phyloP scores from a whole-genome alignment of 2,329 filamentous ascomycete species.

The Dactylellina haptotyla region DNA sequence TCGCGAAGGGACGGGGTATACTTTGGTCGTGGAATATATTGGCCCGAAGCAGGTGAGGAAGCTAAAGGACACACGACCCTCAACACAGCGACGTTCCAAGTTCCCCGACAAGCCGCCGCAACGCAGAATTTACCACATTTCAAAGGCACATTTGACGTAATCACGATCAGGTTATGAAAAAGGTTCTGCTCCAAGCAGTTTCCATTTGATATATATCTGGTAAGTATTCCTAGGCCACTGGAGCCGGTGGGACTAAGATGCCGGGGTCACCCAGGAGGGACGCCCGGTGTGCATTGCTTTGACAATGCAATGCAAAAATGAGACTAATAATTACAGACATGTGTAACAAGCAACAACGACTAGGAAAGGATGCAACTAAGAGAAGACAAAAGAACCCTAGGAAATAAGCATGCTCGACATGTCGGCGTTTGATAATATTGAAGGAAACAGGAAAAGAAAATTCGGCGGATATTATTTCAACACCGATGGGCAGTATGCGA shows the following conservation, averaged over 20 bases:
- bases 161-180: not conserved
- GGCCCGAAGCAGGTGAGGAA: not conserved
- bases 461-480: not conserved
- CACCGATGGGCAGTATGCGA: not conserved
- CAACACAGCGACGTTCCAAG: not conserved
- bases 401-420: constrained; percentile 15
- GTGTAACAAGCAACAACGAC: not conserved
- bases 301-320: constrained; percentile 3
- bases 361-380: not conserved
- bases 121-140: constrained; percentile 46
- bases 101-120: constrained; percentile 13
- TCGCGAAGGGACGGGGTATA: constrained; percentile 10
- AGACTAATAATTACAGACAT: constrained; percentile 4
- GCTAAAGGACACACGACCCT: constrained; percentile 38
- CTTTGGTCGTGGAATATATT: too few relatives aligned
- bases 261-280: not conserved
- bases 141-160: not conserved
- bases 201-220: not conserved
- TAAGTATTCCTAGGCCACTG: not conserved
- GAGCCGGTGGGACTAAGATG: not conserved
- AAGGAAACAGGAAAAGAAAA: not conserved
- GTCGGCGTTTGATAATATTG: too few relatives aligned
- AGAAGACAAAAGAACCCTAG: not conserved
- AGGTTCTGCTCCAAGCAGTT: constrained; percentile 4
- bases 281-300: not conserved